phyloP scores from a whole-genome alignment of 345 rosid genomes.

The Draba incana region DNA sequence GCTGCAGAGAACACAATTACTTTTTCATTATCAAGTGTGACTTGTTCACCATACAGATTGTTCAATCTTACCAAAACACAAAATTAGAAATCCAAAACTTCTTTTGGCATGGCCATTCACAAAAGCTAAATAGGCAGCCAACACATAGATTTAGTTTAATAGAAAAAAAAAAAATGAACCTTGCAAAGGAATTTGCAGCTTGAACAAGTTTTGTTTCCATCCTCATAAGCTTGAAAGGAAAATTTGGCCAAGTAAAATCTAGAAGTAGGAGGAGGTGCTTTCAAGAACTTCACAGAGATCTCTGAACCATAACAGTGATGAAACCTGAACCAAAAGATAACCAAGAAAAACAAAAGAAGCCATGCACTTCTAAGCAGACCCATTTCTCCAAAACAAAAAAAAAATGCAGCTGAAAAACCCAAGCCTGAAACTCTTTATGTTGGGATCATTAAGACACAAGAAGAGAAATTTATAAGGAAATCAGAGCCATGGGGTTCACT shows the following conservation, averaged over 20 bases:
- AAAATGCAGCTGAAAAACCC: slow-evolving; percentile 17
- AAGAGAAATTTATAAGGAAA: slow-evolving; percentile 7
- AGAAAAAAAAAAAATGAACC: slow-evolving; percentile 43
- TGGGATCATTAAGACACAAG: slow-evolving; percentile 20
- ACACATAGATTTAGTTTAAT: neutral
- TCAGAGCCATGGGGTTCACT: slow-evolving; percentile 1
- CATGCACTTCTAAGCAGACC: slow-evolving; percentile 46
- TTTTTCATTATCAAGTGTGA: slow-evolving; percentile 13
- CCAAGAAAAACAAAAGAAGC: slow-evolving; percentile 47
- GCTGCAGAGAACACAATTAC: slow-evolving; percentile 50
- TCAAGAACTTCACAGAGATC: slow-evolving; percentile 63
- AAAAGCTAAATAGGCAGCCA: slow-evolving; percentile 19
- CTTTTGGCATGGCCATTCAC: slow-evolving; percentile 5
- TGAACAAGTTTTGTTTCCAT: slow-evolving; percentile 56
- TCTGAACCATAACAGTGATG: slow-evolving; percentile 46
- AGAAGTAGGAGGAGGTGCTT: slow-evolving; percentile 63
- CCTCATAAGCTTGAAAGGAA: slow-evolving; percentile 59
- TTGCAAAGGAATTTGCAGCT: slow-evolving; percentile 68
- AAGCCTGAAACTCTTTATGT: slow-evolving; percentile 21
- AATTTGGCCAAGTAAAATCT: slow-evolving; percentile 66
- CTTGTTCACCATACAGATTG: neutral
- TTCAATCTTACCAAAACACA: neutral
- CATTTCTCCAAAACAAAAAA: slow-evolving; percentile 41
- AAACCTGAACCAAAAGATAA: slow-evolving; percentile 47
- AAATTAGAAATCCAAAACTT: neutral